Base-by-base conservation (phyloP, 306 rosid genomes). In the Dalbergia cochinchinensis region DNA sequence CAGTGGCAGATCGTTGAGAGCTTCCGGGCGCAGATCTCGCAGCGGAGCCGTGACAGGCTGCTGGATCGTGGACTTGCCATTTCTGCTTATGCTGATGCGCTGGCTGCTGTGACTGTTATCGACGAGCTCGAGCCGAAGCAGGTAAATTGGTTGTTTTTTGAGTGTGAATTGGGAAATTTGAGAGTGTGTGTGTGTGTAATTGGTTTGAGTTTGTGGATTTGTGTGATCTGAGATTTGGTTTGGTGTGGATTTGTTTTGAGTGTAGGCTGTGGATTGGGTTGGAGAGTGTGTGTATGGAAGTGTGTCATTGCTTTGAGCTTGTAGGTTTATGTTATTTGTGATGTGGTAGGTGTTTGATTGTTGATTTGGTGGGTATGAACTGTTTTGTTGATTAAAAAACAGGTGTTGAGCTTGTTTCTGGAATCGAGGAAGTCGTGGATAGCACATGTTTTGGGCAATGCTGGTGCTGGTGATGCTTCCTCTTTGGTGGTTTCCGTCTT, bases 1-100 rank as follows among this genome's bases (percentile, higher is more conserved):
- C 99, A 95, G 59, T 95, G 98, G 98, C 99, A 95, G 90, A 93
- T 95, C 35, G 99, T 95, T 8, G 97, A 95, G 83, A 92, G 95
- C 86, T 92, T 95, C 85, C 90, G 88, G 67, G 71, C 84, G 31
- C 99, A 95, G 93, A 95, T 95, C 92, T 95, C 99, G 0, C 99
- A 91, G 91, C 91, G 98, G 19, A 88, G 96, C 63, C 88, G 97
- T 4, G 99, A 95, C 34, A 88, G 96, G 35, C 80, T 95, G 50
- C 88, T 86, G 33, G 97, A 92, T 76, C 91, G 92, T 13, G 91
- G 91, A 41, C 94, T 95, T 11, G 70, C 78, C 14, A 73, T 93
- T 10, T 77, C 79, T 3, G 85, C 96, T 13, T 93, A 88, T 61
- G 91, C 98, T 6, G 98, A 95, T 65, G 99, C 98, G 2, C 61